Evolutionary conservation across 2,329 filamentous ascomycete species (phyloP).

Genomic region (Cladosporium sp.): DNA sequence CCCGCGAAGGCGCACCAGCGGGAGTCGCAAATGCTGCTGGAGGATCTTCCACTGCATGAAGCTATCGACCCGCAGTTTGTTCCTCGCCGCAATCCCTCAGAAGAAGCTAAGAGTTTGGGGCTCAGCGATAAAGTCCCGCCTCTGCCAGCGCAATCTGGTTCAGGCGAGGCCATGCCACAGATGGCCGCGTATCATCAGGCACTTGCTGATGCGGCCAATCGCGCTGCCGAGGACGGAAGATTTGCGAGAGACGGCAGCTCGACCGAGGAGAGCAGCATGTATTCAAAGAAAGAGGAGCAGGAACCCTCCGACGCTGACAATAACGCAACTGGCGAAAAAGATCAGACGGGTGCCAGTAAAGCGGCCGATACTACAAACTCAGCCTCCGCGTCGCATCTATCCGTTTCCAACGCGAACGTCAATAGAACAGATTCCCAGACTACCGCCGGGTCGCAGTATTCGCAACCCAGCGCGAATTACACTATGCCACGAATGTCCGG

Average conservation of each 20-base stretch:
- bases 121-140: conserved; percentile 42
- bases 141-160: conserved; percentile 43
- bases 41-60: conserved; percentile 26
- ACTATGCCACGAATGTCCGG: conserved; percentile 25
- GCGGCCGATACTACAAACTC: not conserved
- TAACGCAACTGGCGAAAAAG: conserved; percentile 13
- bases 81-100: conserved; percentile 29
- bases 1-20: conserved; percentile 21
- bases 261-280: conserved; percentile 22
- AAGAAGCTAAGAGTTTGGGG: conserved; percentile 30
- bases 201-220: conserved; percentile 72
- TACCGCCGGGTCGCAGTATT: conserved; percentile 14
- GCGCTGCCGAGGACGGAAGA: conserved; percentile 69
- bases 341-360: conserved; percentile 3
- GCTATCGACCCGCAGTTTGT: conserved; percentile 26
- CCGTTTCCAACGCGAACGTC: not conserved
- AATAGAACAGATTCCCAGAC: not conserved
- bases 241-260: conserved; percentile 59
- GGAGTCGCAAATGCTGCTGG: conserved; percentile 26
- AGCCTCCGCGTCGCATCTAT: not conserved
- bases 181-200: conserved; percentile 76
- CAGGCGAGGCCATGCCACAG: conserved; percentile 47
- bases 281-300: conserved; percentile 18
- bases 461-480: conserved; percentile 18
- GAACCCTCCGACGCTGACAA: conserved; percentile 2